Evolutionary conservation across 257 asterid species (phyloP), one percentile per base, ranked within the genome.

Genomic region (Nicotiana noctiflora): DNA sequence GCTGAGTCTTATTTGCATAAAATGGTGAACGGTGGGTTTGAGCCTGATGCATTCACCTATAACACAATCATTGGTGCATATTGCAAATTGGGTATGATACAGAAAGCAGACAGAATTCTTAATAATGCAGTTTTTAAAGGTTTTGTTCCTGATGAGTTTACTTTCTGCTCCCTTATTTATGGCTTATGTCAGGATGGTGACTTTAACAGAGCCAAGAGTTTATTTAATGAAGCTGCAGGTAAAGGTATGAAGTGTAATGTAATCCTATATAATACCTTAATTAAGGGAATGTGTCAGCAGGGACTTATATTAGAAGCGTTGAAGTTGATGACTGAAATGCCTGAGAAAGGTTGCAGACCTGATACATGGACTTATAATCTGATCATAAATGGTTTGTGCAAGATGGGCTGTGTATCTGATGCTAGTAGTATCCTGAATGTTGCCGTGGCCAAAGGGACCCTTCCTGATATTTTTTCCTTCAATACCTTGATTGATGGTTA

Each of bases 401-500:
- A 94, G 87, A 79, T 91, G 90, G 97, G 95, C 1, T 92, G 97
- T 81, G 88, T 93, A 83, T 68, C 86, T 32, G 96, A 93, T 84
- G 98, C 97, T 75, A 87, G 75, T 63, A 86, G 53, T 49, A 61
- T 93, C 78, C 70, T 92, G 84, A 86, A 94, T 81, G 90, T 87
- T 86, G 98, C 93, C 62, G 85, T 89, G 82, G 70, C 83, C 75
- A 88, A 89, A 83, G 99, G 97, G 81, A 57, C 88, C 68, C 79
- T 87, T 84, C 97, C 94, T 27, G 98, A 95, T 84, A 88, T 93
- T 83, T 95, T 92, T 88, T 91, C 97, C 68, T 94, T 95, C 84
- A 95, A 95, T 84, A 95, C 97, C 49, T 85, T 95, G 88, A 90
- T 95, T 59, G 97, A 91, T 85, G 98, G 99, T 40, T 91, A 89